phyloP scores from a whole-genome alignment of 768 basidiomycete species.

The Podaxis sp. region DNA sequence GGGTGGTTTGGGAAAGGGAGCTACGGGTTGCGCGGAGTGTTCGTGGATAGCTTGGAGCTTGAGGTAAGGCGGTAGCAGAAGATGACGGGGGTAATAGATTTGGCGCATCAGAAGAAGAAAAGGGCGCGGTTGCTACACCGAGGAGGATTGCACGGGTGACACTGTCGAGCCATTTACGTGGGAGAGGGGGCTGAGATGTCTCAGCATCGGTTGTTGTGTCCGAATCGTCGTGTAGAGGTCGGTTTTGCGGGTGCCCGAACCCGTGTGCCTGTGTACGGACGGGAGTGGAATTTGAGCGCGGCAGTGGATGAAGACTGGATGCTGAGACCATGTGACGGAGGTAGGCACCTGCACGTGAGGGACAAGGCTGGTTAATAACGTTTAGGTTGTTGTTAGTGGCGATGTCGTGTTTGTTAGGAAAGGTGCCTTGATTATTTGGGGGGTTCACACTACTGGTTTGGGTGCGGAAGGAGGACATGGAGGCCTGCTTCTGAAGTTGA shows the following conservation, averaged over 20 bases:
- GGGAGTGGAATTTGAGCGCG: slow-evolving; percentile 30
- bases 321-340: slow-evolving; percentile 72
- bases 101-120: slow-evolving; percentile 1
- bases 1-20: slow-evolving; percentile 33
- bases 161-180: slow-evolving; percentile 65
- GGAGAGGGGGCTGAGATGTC: slow-evolving; percentile 46
- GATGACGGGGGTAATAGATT: background rate
- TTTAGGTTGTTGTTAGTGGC: slow-evolving; percentile 21
- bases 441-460: background rate
- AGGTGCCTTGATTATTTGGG: background rate
- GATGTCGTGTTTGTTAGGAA: slow-evolving; percentile 13
- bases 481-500: slow-evolving; percentile 2
- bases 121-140: slow-evolving; percentile 28
- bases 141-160: slow-evolving; percentile 65
- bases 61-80: background rate
- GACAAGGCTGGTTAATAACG: slow-evolving; percentile 30
- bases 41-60: slow-evolving; percentile 5
- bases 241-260: slow-evolving; percentile 10
- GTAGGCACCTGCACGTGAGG: slow-evolving; percentile 60
- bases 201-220: slow-evolving; percentile 14
- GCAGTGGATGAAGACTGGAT: slow-evolving; percentile 31
- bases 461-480: slow-evolving; percentile 1
- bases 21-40: slow-evolving; percentile 32
- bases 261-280: slow-evolving; percentile 8
- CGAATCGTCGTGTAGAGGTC: slow-evolving; percentile 28